Evolutionary conservation across 2,329 filamentous ascomycete genomes (phyloP).

Genomic region (Stachybotrys chlorohalonatus): DNA sequence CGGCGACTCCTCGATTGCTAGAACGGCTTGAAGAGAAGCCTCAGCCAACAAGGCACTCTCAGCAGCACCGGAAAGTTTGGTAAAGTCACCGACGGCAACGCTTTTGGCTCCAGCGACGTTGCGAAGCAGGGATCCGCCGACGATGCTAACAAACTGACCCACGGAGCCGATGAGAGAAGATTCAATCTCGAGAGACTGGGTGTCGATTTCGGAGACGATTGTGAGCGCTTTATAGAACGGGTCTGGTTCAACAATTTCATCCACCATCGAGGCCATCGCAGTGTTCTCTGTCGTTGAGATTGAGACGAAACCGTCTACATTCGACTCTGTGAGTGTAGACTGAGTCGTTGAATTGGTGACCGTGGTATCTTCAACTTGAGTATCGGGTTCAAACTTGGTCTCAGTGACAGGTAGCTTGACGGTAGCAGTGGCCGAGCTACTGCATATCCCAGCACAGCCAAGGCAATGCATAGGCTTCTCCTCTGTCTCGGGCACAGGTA

Average conservation of each 20-base stretch:
- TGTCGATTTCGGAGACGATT: slow-evolving; percentile 4
- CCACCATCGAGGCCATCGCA: not conserved
- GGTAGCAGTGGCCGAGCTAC: not conserved
- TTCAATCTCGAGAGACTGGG: not conserved
- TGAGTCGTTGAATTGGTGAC: not conserved
- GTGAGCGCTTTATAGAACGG: slow-evolving; percentile 4
- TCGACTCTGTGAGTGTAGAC: not conserved
- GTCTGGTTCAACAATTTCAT: not conserved
- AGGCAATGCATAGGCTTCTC: not conserved
- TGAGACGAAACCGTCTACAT: not conserved
- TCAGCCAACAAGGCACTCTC: slow-evolving; percentile 7
- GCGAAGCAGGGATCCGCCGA: slow-evolving; percentile 3
- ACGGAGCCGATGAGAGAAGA: slow-evolving; percentile 2
- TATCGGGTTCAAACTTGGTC: not conserved
- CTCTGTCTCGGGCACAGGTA: not conserved
- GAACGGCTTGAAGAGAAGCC: slow-evolving; percentile 5
- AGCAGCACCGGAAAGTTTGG: slow-evolving; percentile 2
- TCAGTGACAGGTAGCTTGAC: not conserved
- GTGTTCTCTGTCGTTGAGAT: not conserved
- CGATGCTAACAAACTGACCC: slow-evolving; percentile 3
- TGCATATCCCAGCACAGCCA: not conserved
- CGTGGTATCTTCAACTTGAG: not conserved
- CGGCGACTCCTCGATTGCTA: slow-evolving; percentile 6
- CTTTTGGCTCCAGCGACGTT: slow-evolving; percentile 2
- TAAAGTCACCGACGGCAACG: slow-evolving; percentile 1